These are phyloP conservation scores for Nicotiana attenuata DNA, from an alignment of 257 asterid genomes.

Conservation along the genomic window DNA sequence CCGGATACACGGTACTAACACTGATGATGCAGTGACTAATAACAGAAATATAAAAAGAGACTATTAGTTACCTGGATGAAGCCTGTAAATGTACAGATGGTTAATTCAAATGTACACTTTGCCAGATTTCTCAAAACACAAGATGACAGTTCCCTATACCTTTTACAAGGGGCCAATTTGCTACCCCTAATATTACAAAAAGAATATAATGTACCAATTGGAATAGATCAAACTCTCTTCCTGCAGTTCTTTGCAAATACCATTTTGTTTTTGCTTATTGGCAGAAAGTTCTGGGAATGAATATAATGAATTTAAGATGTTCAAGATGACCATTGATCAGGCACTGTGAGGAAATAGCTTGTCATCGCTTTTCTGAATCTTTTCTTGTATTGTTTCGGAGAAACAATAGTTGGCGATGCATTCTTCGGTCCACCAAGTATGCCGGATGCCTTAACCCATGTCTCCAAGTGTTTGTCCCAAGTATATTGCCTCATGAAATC, in stretches of 20 bases:
- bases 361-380: conserved; percentile 98
- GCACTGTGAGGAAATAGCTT: conserved; percentile 75
- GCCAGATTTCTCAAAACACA: neutral
- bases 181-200: neutral
- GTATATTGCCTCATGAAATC: conserved; percentile 96
- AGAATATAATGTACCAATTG: neutral
- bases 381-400: conserved; percentile 91
- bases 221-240: neutral
- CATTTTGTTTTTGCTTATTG: conserved; percentile 3
- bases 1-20: neutral
- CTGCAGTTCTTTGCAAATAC: conserved; percentile 15
- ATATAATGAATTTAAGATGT: neutral
- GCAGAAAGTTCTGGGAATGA: conserved; percentile 3
- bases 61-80: neutral
- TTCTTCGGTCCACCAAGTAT: conserved; percentile 88
- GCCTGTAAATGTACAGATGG: neutral
- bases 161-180: neutral
- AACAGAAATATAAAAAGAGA: neutral
- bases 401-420: conserved; percentile 82
- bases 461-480: conserved; percentile 99
- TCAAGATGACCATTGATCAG: conserved; percentile 80
- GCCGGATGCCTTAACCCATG: conserved; percentile 95
- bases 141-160: neutral
- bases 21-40: neutral
- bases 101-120: neutral